phyloP scores from a whole-genome alignment of 768 basidiomycete species.

The Suillus decipiens region DNA sequence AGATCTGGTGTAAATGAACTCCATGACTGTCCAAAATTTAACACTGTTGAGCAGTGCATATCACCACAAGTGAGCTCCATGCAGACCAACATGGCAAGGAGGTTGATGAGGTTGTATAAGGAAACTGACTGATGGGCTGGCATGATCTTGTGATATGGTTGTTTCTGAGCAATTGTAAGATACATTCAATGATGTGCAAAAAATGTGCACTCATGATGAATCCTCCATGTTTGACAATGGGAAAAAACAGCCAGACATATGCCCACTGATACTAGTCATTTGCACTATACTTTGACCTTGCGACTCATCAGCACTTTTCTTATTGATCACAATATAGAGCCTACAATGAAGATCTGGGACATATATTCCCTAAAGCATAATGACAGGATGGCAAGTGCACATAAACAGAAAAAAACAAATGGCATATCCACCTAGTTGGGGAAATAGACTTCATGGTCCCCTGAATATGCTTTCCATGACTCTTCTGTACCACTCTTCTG shows the following conservation, averaged over 20 bases:
- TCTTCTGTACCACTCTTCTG: slow-evolving; percentile 55
- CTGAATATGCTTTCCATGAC: slow-evolving; percentile 75
- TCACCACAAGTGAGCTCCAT: no score
- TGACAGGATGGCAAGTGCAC: slow-evolving; percentile 9
- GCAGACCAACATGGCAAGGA: no score
- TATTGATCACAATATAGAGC: slow-evolving; percentile 5
- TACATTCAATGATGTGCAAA: neutral
- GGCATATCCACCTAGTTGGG: slow-evolving; percentile 73
- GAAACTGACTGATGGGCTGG: neutral
- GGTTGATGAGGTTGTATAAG: no score
- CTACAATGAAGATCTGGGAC: slow-evolving; percentile 78
- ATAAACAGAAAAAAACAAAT: neutral
- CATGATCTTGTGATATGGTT: slow-evolving; percentile 73
- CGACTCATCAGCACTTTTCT: neutral
- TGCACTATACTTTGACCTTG: slow-evolving; percentile 89
- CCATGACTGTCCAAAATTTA: no score
- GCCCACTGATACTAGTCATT: slow-evolving; percentile 74
- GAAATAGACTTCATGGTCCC: slow-evolving; percentile 63
- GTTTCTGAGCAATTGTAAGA: slow-evolving; percentile 50
- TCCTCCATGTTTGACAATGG: slow-evolving; percentile 94
- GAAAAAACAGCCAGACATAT: slow-evolving; percentile 81
- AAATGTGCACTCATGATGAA: slow-evolving; percentile 61
- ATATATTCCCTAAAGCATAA: slow-evolving; percentile 41
- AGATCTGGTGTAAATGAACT: no score
- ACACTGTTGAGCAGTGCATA: no score